Base-by-base conservation (phyloP, 306 rosid species). In the Lagenaria siceraria region DNA sequence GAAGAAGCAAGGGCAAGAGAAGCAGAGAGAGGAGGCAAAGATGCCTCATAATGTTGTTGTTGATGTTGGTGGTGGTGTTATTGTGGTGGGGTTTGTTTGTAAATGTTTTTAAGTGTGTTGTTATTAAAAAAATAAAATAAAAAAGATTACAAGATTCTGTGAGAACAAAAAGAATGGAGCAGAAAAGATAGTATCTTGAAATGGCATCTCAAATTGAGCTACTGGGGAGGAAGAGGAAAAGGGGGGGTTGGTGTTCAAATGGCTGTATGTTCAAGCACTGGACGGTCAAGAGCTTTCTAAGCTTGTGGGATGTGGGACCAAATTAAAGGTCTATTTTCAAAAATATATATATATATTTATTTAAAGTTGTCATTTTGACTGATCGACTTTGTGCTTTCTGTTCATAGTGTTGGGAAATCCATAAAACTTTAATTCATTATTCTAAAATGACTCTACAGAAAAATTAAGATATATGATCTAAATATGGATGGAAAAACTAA, bases 91-190 rank as follows among this genome's bases (percentile, higher is more conserved):
- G 70, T 63, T 63, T 63, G 42, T 31, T 8, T 63, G 43, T 14
- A 33, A 63, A 63, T 63, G 70, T 63, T 63, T 63, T 63, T 31
- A 63, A 63, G 42, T 63, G 40, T 62, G 43, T 61, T 61, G 68
- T 63, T 31, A 17, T 31, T 63, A 63, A 33, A 56, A 21, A 56
- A 9, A 43, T 22, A 2, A 43, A 5, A 33, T 3, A 4, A 33
- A 42, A 53, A 53, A 51, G 40, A 31, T 24, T 22, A 36, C 5
- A 70, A 70, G 76, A 70, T 70, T 70, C 76, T 43, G 12, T 14
- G 38, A 70, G 38, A 70, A 19, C 76, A 70, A 70, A 70, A 70
- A 70, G 76, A 70, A 70, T 70, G 76, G 76, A 70, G 76, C 40
- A 70, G 38, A 70, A 70, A 70, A 70, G 76, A 70, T 70, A 70